A percentile compares a stretch with the other conserved stretches of the same genome.
phyloP scores from a whole-genome alignment of 2,329 filamentous ascomycete genomes.

The Trichophyton schoenleinii region DNA sequence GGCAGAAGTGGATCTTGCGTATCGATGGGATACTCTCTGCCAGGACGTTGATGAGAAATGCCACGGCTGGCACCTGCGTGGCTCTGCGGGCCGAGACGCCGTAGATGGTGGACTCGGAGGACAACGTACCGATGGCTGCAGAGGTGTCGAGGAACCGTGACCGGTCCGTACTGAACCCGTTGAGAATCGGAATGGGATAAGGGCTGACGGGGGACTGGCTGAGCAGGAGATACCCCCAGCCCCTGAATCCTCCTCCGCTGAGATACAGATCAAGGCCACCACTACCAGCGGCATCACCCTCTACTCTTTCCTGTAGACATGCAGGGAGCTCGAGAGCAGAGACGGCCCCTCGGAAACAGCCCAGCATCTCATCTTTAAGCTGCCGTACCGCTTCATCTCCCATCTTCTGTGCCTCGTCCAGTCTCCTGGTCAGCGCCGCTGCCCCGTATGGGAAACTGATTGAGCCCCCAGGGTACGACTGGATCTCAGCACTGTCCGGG shows the following conservation, averaged over 20 bases:
- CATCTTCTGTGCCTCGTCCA: constrained; percentile 35
- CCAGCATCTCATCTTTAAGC: constrained; percentile 44
- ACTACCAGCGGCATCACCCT: constrained; percentile 21
- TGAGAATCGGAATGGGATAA: constrained; percentile 74
- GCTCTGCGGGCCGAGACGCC: constrained; percentile 70
- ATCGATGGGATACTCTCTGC: constrained; percentile 57
- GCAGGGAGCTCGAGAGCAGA: constrained; percentile 44
- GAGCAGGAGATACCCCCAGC: constrained; percentile 85
- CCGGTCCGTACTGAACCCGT: constrained; percentile 55
- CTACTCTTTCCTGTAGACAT: constrained; percentile 33
- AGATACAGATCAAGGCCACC: constrained; percentile 62
- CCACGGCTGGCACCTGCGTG: constrained; percentile 71
- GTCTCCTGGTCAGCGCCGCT: constrained; percentile 48
- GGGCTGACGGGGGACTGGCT: constrained; percentile 58
- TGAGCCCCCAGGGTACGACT: constrained; percentile 42
- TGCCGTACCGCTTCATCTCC: constrained; percentile 36
- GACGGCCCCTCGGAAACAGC: constrained; percentile 50
- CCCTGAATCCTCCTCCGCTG: constrained; percentile 79
- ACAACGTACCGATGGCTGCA: constrained; percentile 31
- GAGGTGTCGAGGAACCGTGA: constrained; percentile 46
- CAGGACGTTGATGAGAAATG: constrained; percentile 65
- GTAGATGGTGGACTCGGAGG: constrained; percentile 38
- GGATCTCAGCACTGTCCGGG: constrained; percentile 33
- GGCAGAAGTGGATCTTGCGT: constrained; percentile 66
- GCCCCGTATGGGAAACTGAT: constrained; percentile 60